phyloP scores from a whole-genome alignment of 768 basidiomycete genomes.

The Panellus pusillus region DNA sequence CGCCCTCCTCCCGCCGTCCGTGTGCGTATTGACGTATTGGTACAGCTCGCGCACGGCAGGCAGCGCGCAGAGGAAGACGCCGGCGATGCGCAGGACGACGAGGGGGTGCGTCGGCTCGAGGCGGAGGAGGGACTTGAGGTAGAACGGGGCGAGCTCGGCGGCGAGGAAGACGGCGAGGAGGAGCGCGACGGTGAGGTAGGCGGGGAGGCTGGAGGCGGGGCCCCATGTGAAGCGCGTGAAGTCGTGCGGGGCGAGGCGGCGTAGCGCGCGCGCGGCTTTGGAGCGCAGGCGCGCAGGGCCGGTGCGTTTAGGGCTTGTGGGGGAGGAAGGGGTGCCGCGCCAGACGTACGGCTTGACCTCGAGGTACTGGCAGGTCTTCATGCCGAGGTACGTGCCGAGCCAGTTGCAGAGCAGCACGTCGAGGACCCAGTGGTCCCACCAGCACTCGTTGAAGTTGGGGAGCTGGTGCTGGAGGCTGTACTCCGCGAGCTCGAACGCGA shows the following conservation, averaged over 20 bases:
- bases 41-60: conserved; percentile 83
- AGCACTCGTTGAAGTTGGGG: conserved; percentile 90
- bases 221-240: conserved; percentile 91
- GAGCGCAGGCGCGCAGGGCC: conserved; percentile 70
- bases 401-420: conserved; percentile 89
- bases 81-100: conserved; percentile 68
- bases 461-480: conserved; percentile 87
- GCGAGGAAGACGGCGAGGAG: conserved; percentile 78
- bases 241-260: conserved; percentile 85
- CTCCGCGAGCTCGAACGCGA: conserved; percentile 87
- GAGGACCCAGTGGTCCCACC: conserved; percentile 94
- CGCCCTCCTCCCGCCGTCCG: conserved; percentile 79
- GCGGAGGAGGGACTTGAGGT: conserved; percentile 83
- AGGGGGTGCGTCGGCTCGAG: conserved; percentile 91
- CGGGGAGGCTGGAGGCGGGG: conserved; percentile 68
- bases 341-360: conserved; percentile 91
- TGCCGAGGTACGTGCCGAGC: conserved; percentile 85
- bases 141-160: conserved; percentile 86
- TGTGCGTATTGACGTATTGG: too few relatives aligned
- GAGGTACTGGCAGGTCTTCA: conserved; percentile 85
- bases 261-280: conserved; percentile 77
- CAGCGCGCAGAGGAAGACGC: conserved; percentile 83
- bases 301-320: conserved; percentile 53
- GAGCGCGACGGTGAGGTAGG: conserved; percentile 74
- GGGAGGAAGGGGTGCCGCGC: conserved; percentile 38